Conservation (phyloP, 805 yeast species). For the Wickerhamiella allomyrinae region DNA sequence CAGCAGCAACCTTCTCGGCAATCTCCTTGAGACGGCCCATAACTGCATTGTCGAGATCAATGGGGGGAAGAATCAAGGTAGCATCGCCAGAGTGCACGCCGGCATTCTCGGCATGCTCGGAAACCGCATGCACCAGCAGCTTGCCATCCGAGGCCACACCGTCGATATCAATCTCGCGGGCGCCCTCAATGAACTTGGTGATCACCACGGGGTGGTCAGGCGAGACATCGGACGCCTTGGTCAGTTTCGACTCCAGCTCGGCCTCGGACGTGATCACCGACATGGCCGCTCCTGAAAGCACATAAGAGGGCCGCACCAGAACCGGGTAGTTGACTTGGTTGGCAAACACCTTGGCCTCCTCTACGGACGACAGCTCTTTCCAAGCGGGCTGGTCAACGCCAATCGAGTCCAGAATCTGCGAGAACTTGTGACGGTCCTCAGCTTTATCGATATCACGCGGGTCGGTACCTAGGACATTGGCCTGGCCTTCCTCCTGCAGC, state of each 20-base stretch:
- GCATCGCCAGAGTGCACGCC: constrained; percentile 99
- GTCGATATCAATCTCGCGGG: constrained; percentile 93
- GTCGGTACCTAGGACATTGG: constrained; percentile 81
- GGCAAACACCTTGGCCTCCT: constrained; percentile 77
- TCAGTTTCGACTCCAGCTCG: constrained; percentile 70
- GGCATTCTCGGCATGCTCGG: constrained; percentile 97
- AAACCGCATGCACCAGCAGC: constrained; percentile 84
- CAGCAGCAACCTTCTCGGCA: constrained; percentile 84
- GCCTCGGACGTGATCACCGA: constrained; percentile 67
- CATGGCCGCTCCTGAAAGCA: constrained; percentile 97
- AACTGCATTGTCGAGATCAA: constrained; percentile 47
- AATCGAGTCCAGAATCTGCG: constrained; percentile 82
- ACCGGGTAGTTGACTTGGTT: constrained; percentile 85
- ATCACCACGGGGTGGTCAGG: constrained; percentile 96
- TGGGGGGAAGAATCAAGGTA: constrained; percentile 88
- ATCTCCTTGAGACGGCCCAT: constrained; percentile 68
- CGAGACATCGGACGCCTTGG: constrained; percentile 81
- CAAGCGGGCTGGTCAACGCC: constrained; percentile 94
- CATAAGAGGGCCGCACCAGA: constrained; percentile 93
- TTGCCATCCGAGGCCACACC: constrained; percentile 86
- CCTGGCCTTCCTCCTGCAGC: constrained; percentile 48
- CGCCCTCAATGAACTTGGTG: constrained; percentile 89
- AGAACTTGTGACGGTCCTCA: constrained; percentile 96
- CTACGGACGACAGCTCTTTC: constrained; percentile 83
- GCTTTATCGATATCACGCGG: constrained; percentile 95